Conservation (phyloP, 495 filamentous ascomycete species). For the Trichocladium uniseriatum region DNA sequence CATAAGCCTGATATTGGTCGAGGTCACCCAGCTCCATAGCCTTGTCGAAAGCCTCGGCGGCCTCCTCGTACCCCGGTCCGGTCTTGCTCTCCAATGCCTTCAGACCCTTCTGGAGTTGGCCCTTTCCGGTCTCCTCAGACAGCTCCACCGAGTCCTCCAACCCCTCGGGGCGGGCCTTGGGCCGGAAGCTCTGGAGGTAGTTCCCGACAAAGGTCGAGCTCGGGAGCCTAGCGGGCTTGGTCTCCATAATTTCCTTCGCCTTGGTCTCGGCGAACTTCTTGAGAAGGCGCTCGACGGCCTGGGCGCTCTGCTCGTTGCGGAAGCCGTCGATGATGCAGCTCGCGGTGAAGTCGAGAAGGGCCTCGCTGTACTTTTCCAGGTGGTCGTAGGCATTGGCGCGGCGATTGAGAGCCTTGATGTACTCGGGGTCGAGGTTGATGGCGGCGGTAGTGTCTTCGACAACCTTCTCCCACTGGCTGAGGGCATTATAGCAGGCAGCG, state of each 20-base stretch:
- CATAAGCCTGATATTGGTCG: conserved; percentile 74
- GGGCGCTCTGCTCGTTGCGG: conserved; percentile 75
- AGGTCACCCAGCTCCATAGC: conserved; percentile 72
- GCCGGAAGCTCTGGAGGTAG: conserved; percentile 95
- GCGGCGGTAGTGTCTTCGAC: conserved; percentile 95
- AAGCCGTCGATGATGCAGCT: conserved; percentile 99
- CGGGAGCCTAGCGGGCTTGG: conserved; percentile 61
- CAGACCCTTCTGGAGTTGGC: conserved; percentile 73
- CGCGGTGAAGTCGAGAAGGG: conserved; percentile 92
- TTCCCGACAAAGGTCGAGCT: conserved; percentile 95
- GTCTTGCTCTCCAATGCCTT: conserved; percentile 75
- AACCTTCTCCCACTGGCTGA: conserved; percentile 87
- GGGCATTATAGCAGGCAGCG: conserved; percentile 92
- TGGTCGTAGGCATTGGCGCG: conserved; percentile 95
- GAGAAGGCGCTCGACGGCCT: conserved; percentile 82
- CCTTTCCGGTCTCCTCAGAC: conserved; percentile 68
- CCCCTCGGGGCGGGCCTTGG: conserved; percentile 65
- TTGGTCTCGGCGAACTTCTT: conserved; percentile 97
- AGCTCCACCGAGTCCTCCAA: conserved; percentile 72
- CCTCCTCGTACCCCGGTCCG: conserved; percentile 79
- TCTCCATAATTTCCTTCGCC: conserved; percentile 75
- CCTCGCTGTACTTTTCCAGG: conserved; percentile 80
- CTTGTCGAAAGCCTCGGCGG: conserved; percentile 73
- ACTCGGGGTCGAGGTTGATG: conserved; percentile 82
- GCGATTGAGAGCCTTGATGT: conserved; percentile 94